Percentiles rank a stretch among this genome's conserved stretches.
Evolutionary conservation across 208 protist genomes (phyloP).

Genomic region (Histomonas meleagridis): DNA sequence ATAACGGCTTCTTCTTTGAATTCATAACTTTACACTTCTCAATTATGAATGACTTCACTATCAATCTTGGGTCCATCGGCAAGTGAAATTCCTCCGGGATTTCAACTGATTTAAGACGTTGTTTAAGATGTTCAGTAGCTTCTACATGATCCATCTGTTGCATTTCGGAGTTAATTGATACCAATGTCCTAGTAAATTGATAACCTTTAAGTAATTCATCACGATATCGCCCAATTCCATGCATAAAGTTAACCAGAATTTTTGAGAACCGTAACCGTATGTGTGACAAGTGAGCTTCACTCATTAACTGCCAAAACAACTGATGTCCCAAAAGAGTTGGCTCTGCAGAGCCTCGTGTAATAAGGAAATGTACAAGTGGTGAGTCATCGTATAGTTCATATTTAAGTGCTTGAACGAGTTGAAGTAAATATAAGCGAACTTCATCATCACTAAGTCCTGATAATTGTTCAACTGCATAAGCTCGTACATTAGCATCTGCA

Average conservation of each 20-base stretch:
- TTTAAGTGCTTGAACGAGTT: constrained; percentile 63
- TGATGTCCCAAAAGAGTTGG: constrained; percentile 60
- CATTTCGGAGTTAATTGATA: neutral
- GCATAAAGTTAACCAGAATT: constrained; percentile 7
- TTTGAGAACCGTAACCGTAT: constrained; percentile 64
- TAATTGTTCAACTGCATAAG: constrained; percentile 53
- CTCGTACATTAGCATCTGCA: constrained; percentile 55
- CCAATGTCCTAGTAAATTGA: neutral
- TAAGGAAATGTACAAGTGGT: constrained; percentile 58
- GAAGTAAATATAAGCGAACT: constrained; percentile 42
- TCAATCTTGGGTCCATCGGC: constrained; percentile 35
- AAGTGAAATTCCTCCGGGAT: constrained; percentile 28
- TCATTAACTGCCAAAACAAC: constrained; percentile 69
- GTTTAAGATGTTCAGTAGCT: neutral
- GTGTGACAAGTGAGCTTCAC: constrained; percentile 61
- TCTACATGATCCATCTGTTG: neutral
- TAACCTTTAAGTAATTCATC: neutral
- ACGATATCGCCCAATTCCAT: neutral
- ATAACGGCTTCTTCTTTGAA: constrained; percentile 70
- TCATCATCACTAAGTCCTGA: constrained; percentile 42
- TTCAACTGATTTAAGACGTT: neutral
- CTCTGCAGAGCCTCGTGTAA: constrained; percentile 55
- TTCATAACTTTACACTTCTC: constrained; percentile 75
- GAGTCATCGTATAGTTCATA: constrained; percentile 63
- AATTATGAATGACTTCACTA: neutral